These are phyloP conservation scores for Earliella scabrosa DNA, from an alignment of 1,284 basidiomycete species.

Conservation along the genomic window DNA sequence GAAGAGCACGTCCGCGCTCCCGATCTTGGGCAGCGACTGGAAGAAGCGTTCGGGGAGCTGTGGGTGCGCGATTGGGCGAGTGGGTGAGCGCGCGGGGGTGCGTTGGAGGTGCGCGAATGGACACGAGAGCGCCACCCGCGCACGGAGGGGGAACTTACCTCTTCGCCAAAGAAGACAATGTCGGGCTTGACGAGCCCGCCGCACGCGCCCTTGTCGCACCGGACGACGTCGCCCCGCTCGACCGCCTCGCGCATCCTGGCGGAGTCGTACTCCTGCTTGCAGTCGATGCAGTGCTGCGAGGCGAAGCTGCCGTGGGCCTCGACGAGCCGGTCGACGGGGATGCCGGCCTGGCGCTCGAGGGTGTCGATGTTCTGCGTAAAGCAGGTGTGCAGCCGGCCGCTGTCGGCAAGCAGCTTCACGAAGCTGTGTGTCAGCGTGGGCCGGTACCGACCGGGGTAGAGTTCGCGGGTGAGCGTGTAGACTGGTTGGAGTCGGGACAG, in stretches of 20 bases:
- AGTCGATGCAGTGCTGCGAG: slow-evolving; percentile 79
- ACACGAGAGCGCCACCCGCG: too few species aligned
- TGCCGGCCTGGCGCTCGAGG: slow-evolving; percentile 85
- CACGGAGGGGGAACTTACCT: too few species aligned
- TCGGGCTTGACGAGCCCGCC: slow-evolving; percentile 85
- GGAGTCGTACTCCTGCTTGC: slow-evolving; percentile 59
- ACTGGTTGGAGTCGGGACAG: slow-evolving; percentile 45
- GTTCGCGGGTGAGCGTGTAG: slow-evolving; percentile 86
- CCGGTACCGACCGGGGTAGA: slow-evolving; percentile 86
- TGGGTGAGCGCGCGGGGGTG: slow-evolving; percentile 2
- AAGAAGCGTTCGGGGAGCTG: slow-evolving; percentile 67
- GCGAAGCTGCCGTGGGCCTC: slow-evolving; percentile 97
- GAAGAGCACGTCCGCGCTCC: slow-evolving; percentile 83
- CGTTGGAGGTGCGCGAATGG: too few species aligned
- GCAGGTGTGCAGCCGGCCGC: slow-evolving; percentile 70
- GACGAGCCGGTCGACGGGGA: slow-evolving; percentile 76
- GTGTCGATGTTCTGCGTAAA: slow-evolving; percentile 95
- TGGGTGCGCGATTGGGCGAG: too few species aligned
- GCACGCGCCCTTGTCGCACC: slow-evolving; percentile 61
- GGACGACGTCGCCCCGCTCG: slow-evolving; percentile 61
- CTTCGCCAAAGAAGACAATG: slow-evolving; percentile 93
- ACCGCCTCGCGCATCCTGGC: slow-evolving; percentile 71
- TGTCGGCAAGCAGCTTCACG: slow-evolving; percentile 74
- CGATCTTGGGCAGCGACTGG: slow-evolving; percentile 48
- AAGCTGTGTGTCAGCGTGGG: slow-evolving; percentile 94